These are phyloP conservation scores for Styphnolobium japonicum DNA, from an alignment of 306 rosid genomes.

Conservation along the genomic window DNA sequence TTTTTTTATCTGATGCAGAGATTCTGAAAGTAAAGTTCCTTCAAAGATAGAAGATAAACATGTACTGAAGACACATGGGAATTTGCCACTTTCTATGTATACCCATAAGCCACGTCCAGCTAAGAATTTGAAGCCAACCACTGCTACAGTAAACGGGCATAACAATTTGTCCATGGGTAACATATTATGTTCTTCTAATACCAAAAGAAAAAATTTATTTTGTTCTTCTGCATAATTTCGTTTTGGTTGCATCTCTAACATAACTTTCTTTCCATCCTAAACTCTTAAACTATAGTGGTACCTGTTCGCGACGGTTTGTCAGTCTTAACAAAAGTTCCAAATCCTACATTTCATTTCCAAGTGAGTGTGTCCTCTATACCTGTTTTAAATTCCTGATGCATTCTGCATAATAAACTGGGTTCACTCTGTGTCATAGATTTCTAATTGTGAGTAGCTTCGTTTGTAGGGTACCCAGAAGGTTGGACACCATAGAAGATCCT, in stretches of 20 bases:
- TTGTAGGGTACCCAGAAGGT: constrained; percentile 47
- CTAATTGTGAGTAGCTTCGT: constrained; percentile 3
- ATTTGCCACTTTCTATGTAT: constrained; percentile 55
- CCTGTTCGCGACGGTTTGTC: constrained; percentile 49
- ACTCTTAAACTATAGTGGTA: constrained; percentile 19
- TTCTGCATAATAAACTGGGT: constrained; percentile 4
- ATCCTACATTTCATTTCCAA: constrained; percentile 65
- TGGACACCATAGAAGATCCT: constrained; percentile 53
- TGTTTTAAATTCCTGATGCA: neutral
- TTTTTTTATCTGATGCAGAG: constrained; percentile 36
- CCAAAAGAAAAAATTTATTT: neutral
- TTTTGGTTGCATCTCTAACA: neutral
- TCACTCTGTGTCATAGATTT: neutral
- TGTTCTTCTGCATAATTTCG: neutral
- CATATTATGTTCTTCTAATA: neutral
- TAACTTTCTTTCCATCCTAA: neutral
- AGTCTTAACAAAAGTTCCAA: constrained; percentile 46
- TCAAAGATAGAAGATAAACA: constrained; percentile 25
- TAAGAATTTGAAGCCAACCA: constrained; percentile 13
- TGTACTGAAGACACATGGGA: constrained; percentile 31
- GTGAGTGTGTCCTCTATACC: constrained; percentile 28
- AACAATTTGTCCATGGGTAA: constrained; percentile 41
- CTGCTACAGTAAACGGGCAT: constrained; percentile 18
- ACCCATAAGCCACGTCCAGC: constrained; percentile 31
- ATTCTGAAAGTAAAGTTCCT: constrained; percentile 4